Percentiles rank a stretch among this genome's conserved stretches.
Conservation (phyloP, 257 asterid genomes). For the Fraxinus cuspidata region DNA sequence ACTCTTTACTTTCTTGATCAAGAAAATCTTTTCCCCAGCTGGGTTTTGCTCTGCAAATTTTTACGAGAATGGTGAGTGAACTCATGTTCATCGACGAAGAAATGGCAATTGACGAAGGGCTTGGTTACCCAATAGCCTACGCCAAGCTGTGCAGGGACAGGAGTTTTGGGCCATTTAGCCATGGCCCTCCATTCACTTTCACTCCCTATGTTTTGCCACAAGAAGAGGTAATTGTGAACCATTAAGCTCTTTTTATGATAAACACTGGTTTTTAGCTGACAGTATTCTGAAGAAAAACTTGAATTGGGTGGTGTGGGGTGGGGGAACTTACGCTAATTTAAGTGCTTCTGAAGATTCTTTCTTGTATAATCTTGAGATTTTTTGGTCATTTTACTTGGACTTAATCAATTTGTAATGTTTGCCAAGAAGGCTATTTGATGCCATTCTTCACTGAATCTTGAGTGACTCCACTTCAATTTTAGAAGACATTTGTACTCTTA, state of each 20-base stretch:
- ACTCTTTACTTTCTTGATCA: conserved; percentile 17
- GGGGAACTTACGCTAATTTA: neutral
- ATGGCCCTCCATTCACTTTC: conserved; percentile 87
- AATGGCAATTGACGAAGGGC: conserved; percentile 55
- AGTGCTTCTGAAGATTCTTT: neutral
- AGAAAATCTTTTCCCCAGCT: conserved; percentile 17
- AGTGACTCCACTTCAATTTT: neutral
- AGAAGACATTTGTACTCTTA: too few relatives aligned
- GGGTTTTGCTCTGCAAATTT: conserved; percentile 10
- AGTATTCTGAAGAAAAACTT: neutral
- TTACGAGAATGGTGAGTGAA: conserved; percentile 44
- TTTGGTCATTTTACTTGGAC: too few relatives aligned
- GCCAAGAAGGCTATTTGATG: neutral
- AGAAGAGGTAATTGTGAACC: conserved; percentile 60
- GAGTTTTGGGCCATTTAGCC: conserved; percentile 59
- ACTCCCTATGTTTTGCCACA: conserved; percentile 64
- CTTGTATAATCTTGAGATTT: neutral
- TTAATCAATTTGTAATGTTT: neutral
- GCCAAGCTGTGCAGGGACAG: conserved; percentile 71
- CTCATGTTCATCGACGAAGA: conserved; percentile 64
- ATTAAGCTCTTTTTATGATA: neutral
- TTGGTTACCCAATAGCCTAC: conserved; percentile 83
- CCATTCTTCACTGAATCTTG: neutral
- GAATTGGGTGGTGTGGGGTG: neutral
- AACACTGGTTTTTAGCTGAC: neutral